Evolutionary conservation across 2,329 filamentous ascomycete genomes (phyloP), one percentile per base, ranked within the genome.

Genomic region (Ceratocystis papillata): DNA sequence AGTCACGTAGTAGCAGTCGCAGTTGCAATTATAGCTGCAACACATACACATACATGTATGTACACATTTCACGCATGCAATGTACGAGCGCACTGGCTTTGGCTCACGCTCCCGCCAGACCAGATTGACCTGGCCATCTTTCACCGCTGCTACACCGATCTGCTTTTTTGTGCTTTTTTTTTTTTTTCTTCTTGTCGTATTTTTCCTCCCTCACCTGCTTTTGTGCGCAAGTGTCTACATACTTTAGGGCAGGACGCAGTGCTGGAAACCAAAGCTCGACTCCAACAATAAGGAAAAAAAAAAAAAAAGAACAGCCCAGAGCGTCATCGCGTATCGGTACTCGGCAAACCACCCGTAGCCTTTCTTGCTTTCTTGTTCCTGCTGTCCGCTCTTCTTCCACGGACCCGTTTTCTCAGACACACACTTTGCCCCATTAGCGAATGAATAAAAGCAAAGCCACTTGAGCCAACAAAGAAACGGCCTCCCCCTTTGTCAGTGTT

Each of bases 11-110:
- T 57, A 57, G 22, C 37, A 48, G 41, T 5, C 46, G 17, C 8
- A 12, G n/a, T 20, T 50, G n/a, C 33, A 62, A 15, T 17, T 62
- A 41, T 62, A 45, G 17, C n/a, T 28, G 30, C 44, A 45, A 20
- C 41, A 62, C 59, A 62, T 12, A 62, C 41, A 20, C 60, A 45
- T 61, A 25, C 17, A 61, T 61, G 22, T 20, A 44, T 30, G 30
- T 62, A 33, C 22, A 30, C 12, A 41, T 62, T 41, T 41, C 37
- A 41, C 41, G 41, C 17, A 62, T 17, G 41, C 41, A 62, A 33
- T 15, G 20, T 48, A 28, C 22, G 22, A 57, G 8, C 25, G 53
- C 22, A 30, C 22, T 33, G 53, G 25, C 22, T 28, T 30, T 57
- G 1, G 25, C 12, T 12, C 4, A 30, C 53, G 25, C 25, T 20